Conservation (phyloP, 164 flowering plant genomes). For the Nymphaea thermarum region DNA sequence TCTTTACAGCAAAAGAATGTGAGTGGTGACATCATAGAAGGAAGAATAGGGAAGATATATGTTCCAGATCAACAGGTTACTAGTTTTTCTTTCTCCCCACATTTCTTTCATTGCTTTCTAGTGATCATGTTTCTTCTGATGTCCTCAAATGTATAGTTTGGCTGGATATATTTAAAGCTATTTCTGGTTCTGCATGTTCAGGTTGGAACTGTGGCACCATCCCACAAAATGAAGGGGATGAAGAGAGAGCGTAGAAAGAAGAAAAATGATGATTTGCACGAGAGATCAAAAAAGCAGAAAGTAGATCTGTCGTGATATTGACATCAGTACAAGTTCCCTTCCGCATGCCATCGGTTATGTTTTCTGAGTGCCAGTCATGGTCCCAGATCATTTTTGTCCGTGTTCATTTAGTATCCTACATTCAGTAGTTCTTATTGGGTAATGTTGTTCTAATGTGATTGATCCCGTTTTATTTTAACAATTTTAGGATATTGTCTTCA, state of each 20-base stretch:
- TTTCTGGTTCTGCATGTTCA: constrained; percentile 6
- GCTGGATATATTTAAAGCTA: neutral
- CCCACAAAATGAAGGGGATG: constrained; percentile 54
- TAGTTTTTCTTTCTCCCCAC: constrained; percentile 7
- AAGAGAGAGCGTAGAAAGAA: constrained; percentile 74
- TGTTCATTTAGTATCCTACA: too few relatives aligned
- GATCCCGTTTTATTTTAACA: too few relatives aligned
- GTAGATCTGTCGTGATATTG: constrained; percentile 7
- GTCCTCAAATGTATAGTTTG: too few relatives aligned
- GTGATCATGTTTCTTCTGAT: neutral
- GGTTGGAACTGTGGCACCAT: constrained; percentile 46
- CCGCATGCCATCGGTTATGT: too few relatives aligned
- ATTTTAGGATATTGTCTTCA: too few relatives aligned
- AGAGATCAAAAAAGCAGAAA: constrained; percentile 37
- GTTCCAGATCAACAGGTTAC: constrained; percentile 94
- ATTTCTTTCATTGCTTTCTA: neutral
- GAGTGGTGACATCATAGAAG: constrained; percentile 39
- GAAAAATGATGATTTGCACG: constrained; percentile 20
- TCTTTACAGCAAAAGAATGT: constrained; percentile 71
- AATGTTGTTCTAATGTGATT: too few relatives aligned
- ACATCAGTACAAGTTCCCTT: too few relatives aligned
- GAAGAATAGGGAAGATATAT: constrained; percentile 70
- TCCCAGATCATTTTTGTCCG: too few relatives aligned
- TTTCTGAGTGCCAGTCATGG: too few relatives aligned
- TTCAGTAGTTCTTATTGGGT: too few relatives aligned